These are phyloP conservation scores for Phytophthora kernoviae DNA, from an alignment of 352 stramenopile genomes.

Conservation along the genomic window DNA sequence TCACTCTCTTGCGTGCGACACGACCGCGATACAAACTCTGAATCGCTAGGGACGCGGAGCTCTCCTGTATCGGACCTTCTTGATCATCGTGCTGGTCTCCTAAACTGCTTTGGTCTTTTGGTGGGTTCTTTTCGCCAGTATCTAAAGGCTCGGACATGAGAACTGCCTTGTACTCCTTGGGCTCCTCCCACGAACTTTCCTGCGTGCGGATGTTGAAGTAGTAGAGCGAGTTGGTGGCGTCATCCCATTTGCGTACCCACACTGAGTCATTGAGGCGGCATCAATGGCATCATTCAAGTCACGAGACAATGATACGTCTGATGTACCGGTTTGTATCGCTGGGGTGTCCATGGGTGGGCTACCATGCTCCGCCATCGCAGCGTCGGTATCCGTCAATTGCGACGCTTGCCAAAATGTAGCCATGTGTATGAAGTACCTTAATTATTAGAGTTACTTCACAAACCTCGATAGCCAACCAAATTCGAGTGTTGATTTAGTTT, in stretches of 20 bases:
- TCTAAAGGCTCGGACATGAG: slow-evolving; percentile 25
- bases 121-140: slow-evolving; percentile 7
- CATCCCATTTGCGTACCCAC: slow-evolving; percentile 43
- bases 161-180: slow-evolving; percentile 25
- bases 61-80: slow-evolving; percentile 6
- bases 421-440: no score
- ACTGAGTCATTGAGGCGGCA: slow-evolving; percentile 12
- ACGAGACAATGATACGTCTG: not conserved
- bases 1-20: slow-evolving; percentile 26
- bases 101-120: not conserved
- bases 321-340: not conserved
- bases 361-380: not conserved
- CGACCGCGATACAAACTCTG: slow-evolving; percentile 42
- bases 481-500: slow-evolving; percentile 7
- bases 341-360: not conserved
- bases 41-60: slow-evolving; percentile 24
- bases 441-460: no score
- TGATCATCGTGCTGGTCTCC: not conserved
- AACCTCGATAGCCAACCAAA: not conserved
- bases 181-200: slow-evolving; percentile 38
- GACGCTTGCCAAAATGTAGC: slow-evolving; percentile 18
- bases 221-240: slow-evolving; percentile 26
- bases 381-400: not conserved
- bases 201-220: slow-evolving; percentile 43
- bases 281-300: slow-evolving; percentile 2